Base-by-base conservation (phyloP, 306 rosid genomes). In the Begonia masoniana region DNA sequence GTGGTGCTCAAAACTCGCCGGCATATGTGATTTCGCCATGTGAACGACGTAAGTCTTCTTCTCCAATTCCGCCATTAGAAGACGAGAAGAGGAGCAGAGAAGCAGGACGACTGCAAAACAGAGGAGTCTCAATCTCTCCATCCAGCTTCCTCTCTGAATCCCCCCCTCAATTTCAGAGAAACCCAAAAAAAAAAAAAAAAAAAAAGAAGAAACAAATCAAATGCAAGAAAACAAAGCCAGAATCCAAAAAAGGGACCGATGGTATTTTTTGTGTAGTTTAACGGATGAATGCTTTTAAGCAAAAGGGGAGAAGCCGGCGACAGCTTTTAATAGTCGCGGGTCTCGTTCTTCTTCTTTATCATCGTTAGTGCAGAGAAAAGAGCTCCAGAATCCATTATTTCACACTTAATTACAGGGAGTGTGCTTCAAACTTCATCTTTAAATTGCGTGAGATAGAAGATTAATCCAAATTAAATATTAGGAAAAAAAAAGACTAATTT, bases 271-370 rank as follows among this genome's bases (percentile, higher is more conserved):
- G 84, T 78, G 67, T 43, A 61, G 50, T 52, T 61, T 41, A 43
- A 48, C 12, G 71, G 68, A 79, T 84, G 67, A 81, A 81, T 74
- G 68, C 61, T 13, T 62, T 17, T 35, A 11, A 87, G 79, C 96
- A 78, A 75, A 67, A 65, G 47, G 1, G 9, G 15, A 11, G 55
- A 36, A 41, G 46, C 15, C 36, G 31, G 59, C 62, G 67, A 48
- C 35, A 62, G 39, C 39, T 31, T 31, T 31, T 31, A 31, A 6
- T 4, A 31, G 39, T 31, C 39, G 39, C 5, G 39, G 39, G 9
- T 21, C 39, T 31, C 39, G 1, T 31, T 31, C 39, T 31, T 31
- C 7, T 31, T 31, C 39, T 31, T 31, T 31, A 31, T 31, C 39
- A 31, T 31, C 39, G 2, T 31, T 31, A 31, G 39, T 4, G 39